phyloP scores from a whole-genome alignment of 2,329 filamentous ascomycete genomes.

The Neurospora sp. region DNA sequence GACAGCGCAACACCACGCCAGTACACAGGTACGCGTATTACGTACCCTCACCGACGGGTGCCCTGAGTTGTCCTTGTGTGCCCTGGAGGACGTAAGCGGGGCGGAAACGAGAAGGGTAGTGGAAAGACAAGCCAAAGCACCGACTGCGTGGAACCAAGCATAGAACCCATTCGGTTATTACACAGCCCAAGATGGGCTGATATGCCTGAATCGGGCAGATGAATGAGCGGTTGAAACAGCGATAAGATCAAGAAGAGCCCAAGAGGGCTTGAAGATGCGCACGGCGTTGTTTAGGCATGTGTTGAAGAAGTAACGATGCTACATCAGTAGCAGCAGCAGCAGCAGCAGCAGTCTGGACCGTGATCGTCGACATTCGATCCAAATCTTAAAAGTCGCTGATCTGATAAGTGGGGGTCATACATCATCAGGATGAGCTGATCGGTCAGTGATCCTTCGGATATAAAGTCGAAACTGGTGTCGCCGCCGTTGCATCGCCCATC shows the following conservation, averaged over 20 bases:
- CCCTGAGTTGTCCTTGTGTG: background rate
- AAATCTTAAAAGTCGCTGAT: background rate
- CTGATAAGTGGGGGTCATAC: background rate
- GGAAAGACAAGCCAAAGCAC: background rate
- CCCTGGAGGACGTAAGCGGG: background rate
- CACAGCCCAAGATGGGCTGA: background rate
- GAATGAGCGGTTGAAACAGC: background rate
- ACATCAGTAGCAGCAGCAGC: background rate
- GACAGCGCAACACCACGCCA: background rate
- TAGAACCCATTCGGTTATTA: background rate
- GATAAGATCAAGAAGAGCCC: background rate
- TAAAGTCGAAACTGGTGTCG: background rate
- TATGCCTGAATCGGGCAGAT: background rate
- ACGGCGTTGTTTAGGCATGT: background rate
- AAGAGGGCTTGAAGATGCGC: background rate
- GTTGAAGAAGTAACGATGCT: background rate
- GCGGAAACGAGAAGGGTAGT: background rate
- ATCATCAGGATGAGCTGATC: background rate
- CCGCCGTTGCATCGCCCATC: background rate
- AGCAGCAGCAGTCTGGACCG: background rate
- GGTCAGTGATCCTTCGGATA: background rate
- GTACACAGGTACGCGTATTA: background rate
- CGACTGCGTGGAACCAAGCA: background rate
- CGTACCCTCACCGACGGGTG: background rate
- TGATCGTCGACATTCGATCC: background rate